phyloP scores from a whole-genome alignment of 352 stramenopile species.

The Thraustotheca clavata region DNA sequence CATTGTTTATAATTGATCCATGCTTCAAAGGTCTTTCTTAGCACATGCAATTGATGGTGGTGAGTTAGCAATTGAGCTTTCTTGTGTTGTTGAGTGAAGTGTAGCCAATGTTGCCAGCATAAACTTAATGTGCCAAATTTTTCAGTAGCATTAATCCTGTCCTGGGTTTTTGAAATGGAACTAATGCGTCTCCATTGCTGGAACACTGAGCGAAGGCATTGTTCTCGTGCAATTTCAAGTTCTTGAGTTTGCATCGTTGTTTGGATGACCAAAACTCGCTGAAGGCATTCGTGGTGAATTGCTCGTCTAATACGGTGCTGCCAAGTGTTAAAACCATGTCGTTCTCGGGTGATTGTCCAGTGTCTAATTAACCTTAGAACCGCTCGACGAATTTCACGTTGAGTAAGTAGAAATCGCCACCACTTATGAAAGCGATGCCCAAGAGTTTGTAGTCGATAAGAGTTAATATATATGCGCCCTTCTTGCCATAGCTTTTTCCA shows the following conservation, averaged over 20 bases:
- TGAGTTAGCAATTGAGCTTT: no score
- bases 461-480: neutral
- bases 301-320: neutral
- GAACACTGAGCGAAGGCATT: neutral
- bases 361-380: neutral
- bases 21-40: no score
- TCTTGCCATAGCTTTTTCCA: neutral
- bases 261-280: constrained; percentile 16
- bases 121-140: no score
- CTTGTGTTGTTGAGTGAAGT: no score
- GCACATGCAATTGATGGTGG: no score
- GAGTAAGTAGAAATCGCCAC: neutral
- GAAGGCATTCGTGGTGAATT: constrained; percentile 14
- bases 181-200: neutral
- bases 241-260: constrained; percentile 3
- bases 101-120: no score
- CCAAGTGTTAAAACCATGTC: constrained; percentile 3
- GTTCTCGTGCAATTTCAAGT: neutral
- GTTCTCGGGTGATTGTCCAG: neutral
- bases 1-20: no score
- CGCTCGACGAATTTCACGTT: neutral
- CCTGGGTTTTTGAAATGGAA: no score
- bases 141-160: no score
- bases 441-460: neutral
- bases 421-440: constrained; percentile 1